These are phyloP conservation scores for Phytophthora meadii DNA, from an alignment of 352 stramenopile genomes.

Conservation along the genomic window DNA sequence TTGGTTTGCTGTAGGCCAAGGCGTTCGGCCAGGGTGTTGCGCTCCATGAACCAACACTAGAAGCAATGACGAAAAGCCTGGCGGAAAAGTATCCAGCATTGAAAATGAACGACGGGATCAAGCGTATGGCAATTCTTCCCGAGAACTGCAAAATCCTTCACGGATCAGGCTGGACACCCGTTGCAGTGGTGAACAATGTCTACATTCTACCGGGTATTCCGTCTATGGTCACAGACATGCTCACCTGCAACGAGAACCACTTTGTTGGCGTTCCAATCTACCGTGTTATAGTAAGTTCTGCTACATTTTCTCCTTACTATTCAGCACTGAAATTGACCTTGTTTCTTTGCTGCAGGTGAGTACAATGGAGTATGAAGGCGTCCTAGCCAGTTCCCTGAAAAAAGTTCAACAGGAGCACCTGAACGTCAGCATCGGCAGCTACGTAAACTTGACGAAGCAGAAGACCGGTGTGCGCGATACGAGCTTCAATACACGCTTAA, in stretches of 20 bases:
- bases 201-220: slow-evolving; percentile 84
- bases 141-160: slow-evolving; percentile 53
- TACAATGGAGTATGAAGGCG: slow-evolving; percentile 65
- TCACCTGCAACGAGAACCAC: slow-evolving; percentile 75
- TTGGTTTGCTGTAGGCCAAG: slow-evolving; percentile 45
- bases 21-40: slow-evolving; percentile 67
- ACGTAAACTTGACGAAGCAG: slow-evolving; percentile 72
- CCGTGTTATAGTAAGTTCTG: slow-evolving; percentile 7
- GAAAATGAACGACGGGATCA: slow-evolving; percentile 65
- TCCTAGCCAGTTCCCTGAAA: slow-evolving; percentile 61
- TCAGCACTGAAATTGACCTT: not conserved
- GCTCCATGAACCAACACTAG: slow-evolving; percentile 70
- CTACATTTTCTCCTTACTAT: not conserved
- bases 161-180: slow-evolving; percentile 66
- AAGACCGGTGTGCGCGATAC: slow-evolving; percentile 53
- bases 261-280: slow-evolving; percentile 80
- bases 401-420: slow-evolving; percentile 66
- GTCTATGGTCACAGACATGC: slow-evolving; percentile 78
- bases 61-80: slow-evolving; percentile 54
- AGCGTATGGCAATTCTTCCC: slow-evolving; percentile 66
- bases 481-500: slow-evolving; percentile 69
- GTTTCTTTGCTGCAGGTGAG: slow-evolving; percentile 43
- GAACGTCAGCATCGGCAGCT: slow-evolving; percentile 77
- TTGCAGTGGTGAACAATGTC: slow-evolving; percentile 77
- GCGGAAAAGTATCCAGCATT: slow-evolving; percentile 65